These are phyloP conservation scores for Canavalia ensiformis DNA, from an alignment of 306 rosid species.

Conservation along the genomic window DNA sequence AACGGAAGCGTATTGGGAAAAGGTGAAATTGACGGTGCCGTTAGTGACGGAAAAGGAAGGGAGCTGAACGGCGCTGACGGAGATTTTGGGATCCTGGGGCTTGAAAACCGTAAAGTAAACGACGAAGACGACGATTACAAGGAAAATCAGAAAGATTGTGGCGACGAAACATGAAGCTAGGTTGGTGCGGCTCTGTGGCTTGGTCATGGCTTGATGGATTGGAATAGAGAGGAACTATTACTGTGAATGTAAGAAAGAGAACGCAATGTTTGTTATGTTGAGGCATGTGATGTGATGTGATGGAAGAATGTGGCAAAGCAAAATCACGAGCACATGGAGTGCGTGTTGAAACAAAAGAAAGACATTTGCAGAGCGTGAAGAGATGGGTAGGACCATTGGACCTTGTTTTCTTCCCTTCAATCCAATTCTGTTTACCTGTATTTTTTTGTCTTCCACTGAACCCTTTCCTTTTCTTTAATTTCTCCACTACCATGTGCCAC, in stretches of 20 bases:
- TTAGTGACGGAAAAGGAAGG: slow-evolving; percentile 78
- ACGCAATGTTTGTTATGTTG: too few species aligned
- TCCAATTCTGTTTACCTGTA: background rate
- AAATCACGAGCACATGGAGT: too few species aligned
- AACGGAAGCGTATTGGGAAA: slow-evolving; percentile 86
- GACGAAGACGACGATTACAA: slow-evolving; percentile 61
- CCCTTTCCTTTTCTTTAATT: too few species aligned
- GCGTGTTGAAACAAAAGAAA: too few species aligned
- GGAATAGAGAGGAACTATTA: too few species aligned
- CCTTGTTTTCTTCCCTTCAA: too few species aligned
- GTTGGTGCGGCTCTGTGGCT: slow-evolving; percentile 77
- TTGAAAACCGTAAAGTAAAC: slow-evolving; percentile 86
- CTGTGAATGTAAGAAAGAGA: too few species aligned
- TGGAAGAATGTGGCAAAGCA: too few species aligned
- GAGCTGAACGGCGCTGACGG: slow-evolving; percentile 78
- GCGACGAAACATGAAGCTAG: slow-evolving; percentile 91
- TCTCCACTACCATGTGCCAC: too few species aligned
- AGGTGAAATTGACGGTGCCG: slow-evolving; percentile 79
- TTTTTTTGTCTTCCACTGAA: background rate
- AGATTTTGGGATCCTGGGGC: slow-evolving; percentile 76
- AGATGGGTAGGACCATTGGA: too few species aligned
- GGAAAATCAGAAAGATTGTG: slow-evolving; percentile 71
- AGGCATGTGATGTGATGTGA: too few species aligned
- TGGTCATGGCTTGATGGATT: slow-evolving; percentile 54
- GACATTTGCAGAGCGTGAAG: too few species aligned